Conservation (phyloP, 176 grass and related monocot genomes). For the Triticum aestivum region DNA sequence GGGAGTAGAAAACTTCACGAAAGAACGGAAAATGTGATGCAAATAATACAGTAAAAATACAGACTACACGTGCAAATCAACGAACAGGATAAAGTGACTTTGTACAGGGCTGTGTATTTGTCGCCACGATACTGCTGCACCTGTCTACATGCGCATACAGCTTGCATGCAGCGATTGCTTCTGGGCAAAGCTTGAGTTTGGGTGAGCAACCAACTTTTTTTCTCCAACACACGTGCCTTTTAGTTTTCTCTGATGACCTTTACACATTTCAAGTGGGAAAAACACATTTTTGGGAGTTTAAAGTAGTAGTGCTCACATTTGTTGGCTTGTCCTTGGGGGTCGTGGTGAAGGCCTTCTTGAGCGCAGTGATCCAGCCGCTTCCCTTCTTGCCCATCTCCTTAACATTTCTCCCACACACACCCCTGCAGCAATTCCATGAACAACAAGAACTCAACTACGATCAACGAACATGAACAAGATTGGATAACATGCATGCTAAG, state of each 20-base stretch:
- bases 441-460: not conserved
- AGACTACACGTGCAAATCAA: not conserved
- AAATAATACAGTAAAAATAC: not conserved
- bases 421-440: not conserved
- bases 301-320: slow-evolving; percentile 42
- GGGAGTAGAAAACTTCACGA: too few relatives aligned
- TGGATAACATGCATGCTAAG: not conserved
- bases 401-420: slow-evolving; percentile 40
- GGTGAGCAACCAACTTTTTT: not conserved
- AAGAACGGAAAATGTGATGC: too few relatives aligned
- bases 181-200: not conserved
- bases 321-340: slow-evolving; percentile 64
- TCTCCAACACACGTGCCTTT: not conserved
- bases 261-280: not conserved
- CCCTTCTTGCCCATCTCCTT: slow-evolving; percentile 98
- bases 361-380: slow-evolving; percentile 70
- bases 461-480: not conserved
- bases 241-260: not conserved
- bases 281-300: not conserved
- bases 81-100: not conserved
- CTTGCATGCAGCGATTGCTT: slow-evolving; percentile 19
- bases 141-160: not conserved
- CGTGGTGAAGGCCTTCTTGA: slow-evolving; percentile 75
- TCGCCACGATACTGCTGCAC: not conserved
- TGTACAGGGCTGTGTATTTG: not conserved